Evolutionary conservation across 2,329 filamentous ascomycete species (phyloP), one percentile per base, ranked within the genome.

Genomic region (Calycina herbarum): DNA sequence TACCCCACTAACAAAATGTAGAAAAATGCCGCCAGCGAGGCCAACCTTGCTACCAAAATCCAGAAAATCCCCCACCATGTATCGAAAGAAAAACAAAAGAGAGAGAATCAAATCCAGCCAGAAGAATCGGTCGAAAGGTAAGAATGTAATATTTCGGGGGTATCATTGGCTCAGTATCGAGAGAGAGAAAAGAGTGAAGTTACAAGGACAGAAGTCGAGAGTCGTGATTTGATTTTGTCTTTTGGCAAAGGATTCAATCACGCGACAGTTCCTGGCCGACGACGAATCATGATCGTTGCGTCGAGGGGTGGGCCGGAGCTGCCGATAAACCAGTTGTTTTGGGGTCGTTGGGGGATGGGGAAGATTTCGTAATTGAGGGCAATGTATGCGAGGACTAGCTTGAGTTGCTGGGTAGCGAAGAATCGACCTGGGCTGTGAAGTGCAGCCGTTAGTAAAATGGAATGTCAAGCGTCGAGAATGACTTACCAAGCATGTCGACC

Each of bases 281-380:
- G 63, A 31, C 70, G 69, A 42, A 77, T 66, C n/a, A 64, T 66
- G 15, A 78, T 69, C 13, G 66, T 74, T 24, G 72, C 72, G 45
- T 72, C 69, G 65, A 75, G 69, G 7, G 77, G 76, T 11, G 76
- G 75, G 2, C 73, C 63, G 27, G 72, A 68, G 20, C 68, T 74
- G 29, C 70, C 69, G 4, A 74, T 73, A 57, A 76, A 71, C 74
- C 74, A 77, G 33, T 73, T 45, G 67, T 77, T 77, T 8, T 70
- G 68, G 1, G 76, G 76, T n/a, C 77, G 69, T 48, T 64, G 57
- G 5, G 67, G 59, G 42, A 74, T 68, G 0, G 68, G 62, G 57
- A 73, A 65, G 24, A 73, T 69, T 11, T 73, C 68, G 60, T 73
- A 73, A 45, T 72, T 70, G 1, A 66, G 58, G 2, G 69, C 67